phyloP scores from a whole-genome alignment of 164 flowering plant genomes.

The Aristolochia californica region DNA sequence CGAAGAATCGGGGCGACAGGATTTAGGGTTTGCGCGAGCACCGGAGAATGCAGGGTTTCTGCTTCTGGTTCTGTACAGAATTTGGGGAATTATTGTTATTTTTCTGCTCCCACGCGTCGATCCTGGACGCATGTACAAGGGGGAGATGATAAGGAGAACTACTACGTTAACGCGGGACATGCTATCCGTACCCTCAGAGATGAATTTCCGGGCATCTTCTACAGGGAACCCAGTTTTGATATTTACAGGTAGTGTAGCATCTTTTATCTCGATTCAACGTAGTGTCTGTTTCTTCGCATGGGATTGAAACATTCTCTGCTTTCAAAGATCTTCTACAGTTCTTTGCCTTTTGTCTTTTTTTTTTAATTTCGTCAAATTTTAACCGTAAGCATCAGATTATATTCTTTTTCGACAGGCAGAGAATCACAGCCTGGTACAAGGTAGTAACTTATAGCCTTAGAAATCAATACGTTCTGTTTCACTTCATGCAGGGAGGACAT shows the following conservation, averaged over 20 bases:
- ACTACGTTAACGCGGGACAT: constrained; percentile 62
- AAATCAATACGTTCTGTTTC: background rate
- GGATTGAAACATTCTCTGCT: background rate
- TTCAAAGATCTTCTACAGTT: background rate
- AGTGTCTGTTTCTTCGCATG: background rate
- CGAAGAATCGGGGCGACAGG: constrained; percentile 6
- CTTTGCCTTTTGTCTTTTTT: background rate
- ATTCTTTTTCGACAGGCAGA: background rate
- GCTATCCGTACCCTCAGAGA: constrained; percentile 77
- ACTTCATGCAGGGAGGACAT: constrained; percentile 62
- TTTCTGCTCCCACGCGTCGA: constrained; percentile 42
- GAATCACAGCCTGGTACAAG: background rate
- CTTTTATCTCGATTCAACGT: background rate
- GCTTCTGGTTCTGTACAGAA: constrained; percentile 18
- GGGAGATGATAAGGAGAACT: constrained; percentile 55
- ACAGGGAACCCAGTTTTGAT: constrained; percentile 48
- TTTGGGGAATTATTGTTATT: constrained; percentile 23
- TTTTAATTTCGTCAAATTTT: background rate
- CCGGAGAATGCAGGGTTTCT: constrained; percentile 22
- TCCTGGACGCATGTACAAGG: constrained; percentile 27
- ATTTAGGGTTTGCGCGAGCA: constrained; percentile 11
- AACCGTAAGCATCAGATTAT: background rate
- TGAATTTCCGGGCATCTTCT: constrained; percentile 60
- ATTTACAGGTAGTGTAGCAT: constrained; percentile 52
- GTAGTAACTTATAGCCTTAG: background rate